Conservation (phyloP, 1,139 yeast species). For the Pichia sp. region DNA sequence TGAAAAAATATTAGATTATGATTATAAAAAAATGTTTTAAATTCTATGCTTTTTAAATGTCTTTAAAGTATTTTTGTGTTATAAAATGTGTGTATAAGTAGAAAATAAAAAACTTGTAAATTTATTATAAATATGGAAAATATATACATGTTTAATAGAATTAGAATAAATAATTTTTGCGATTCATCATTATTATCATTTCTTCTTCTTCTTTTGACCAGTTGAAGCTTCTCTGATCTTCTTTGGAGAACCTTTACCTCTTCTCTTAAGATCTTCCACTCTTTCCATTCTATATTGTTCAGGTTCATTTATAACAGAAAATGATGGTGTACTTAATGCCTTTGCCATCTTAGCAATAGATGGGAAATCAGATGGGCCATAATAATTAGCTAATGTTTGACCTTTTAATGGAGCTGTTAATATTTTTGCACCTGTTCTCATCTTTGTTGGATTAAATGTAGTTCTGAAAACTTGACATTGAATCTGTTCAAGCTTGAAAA, state of each 20-base stretch:
- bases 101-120: background rate
- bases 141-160: conserved; percentile 1
- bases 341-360: conserved; percentile 35
- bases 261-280: conserved; percentile 66
- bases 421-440: conserved; percentile 73
- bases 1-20: conserved; percentile 24
- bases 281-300: conserved; percentile 65
- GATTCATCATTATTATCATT: background rate
- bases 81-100: background rate
- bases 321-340: conserved; percentile 22
- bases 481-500: conserved; percentile 49
- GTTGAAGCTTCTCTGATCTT: conserved; percentile 51
- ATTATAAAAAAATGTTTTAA: conserved; percentile 28
- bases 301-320: conserved; percentile 58
- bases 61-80: background rate
- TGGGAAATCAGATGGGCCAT: conserved; percentile 68
- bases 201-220: conserved; percentile 34
- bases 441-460: conserved; percentile 59
- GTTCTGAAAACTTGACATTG: conserved; percentile 58
- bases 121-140: background rate
- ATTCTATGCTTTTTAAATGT: background rate
- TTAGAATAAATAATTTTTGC: no score
- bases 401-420: conserved; percentile 72
- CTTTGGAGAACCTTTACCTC: conserved; percentile 91
- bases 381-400: conserved; percentile 62